Base-by-base conservation (phyloP, 371 early-diverging fungal species). In the Syncephalastrum sp. region DNA sequence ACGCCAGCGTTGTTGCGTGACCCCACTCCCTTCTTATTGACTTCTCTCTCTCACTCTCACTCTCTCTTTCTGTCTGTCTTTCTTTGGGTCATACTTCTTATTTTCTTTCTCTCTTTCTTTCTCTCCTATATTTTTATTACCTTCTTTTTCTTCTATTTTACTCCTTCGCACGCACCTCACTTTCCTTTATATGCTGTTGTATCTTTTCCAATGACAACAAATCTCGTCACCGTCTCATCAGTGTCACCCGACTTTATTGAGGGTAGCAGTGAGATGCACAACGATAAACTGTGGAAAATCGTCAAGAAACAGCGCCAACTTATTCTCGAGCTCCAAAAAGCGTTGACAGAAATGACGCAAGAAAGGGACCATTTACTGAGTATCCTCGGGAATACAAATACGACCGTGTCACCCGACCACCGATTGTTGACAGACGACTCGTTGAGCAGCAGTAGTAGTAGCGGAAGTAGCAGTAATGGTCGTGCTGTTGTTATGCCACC, bases 241-340 rank as follows among this genome's bases (percentile, higher is more conserved):
- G 38, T 12, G 38, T 33, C 38, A 33, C 38, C 38, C 38, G 38
- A 33, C 38, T 10, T 33, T 33, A 5, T 33, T 10, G 38, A 33
- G 12, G 38, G 38, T 12, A 54, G 14, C 23, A 43, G 10, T 47
- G 23, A 29, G 24, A 38, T 12, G 10, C 90, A 93, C 63, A 92
- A 91, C 54, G 89, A 88, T 21, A 86, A 88, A 64, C 82, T 94
- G 38, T 91, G 91, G 89, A 89, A 84, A 65, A 87, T 92, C 52
- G 87, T 93, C 52, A 91, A 93, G 65, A 83, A 87, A 50, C 94
- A 93, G 68, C 75, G 90, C 57, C 55, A 70, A 45, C 85, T 91
- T 42, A 91, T 93, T 53, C 85, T 88, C 53, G 83, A 85, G 51
- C 65, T 81, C 33, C 79, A 77, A 55, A 75, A 76, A 61, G 72